Base-by-base conservation (phyloP, 108 stramenopile species). In the Craspedostauros australis region DNA sequence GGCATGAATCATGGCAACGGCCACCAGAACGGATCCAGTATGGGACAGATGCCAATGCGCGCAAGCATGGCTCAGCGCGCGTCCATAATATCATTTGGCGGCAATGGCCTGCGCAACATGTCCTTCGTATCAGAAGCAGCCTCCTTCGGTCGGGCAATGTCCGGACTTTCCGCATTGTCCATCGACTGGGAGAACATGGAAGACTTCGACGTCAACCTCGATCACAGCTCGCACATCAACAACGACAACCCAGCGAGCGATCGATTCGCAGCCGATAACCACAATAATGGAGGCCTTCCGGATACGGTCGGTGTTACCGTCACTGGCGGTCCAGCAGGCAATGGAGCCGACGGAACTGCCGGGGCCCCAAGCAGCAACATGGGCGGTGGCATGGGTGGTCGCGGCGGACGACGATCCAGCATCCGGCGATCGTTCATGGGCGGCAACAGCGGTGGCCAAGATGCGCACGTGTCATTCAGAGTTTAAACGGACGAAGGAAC, bases 141-240 rank as follows among this genome's bases (percentile, higher is more conserved):
- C 0, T 83, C 84, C 8, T 91, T 85, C 64, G 85, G 83, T n/a
- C 80, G 89, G 28, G 85, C 89, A 33, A 91, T 91, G 89, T 87
- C 85, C 19, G 89, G 89, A 15, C 57, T 91, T 5, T 91, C 89
- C 8, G 85, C 85, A 8, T 57, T 91, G 46, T 80, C 81, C 1
- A 91, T 91, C 49, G 89, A 91, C 48, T 91, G 89, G 89, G 89
- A 91, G 41, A 91, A 91, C 41, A 80, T 91, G 85, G 89, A 91
- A 3, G 89, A 91, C 51, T 91, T 91, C 59, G 89, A 91, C 67
- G 59, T 91, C 15, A 82, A 87, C 52, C 76, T 91, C n/a, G 89
- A 91, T 64, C 89, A 91, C 41, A 79, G 77, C 28, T 83, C 78
- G 26, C 82, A 84, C 57, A 91, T 91, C 45, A 87, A 87, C 57